These are phyloP conservation scores for Fragaria vesca DNA, from an alignment of 306 rosid species.

Conservation along the genomic window DNA sequence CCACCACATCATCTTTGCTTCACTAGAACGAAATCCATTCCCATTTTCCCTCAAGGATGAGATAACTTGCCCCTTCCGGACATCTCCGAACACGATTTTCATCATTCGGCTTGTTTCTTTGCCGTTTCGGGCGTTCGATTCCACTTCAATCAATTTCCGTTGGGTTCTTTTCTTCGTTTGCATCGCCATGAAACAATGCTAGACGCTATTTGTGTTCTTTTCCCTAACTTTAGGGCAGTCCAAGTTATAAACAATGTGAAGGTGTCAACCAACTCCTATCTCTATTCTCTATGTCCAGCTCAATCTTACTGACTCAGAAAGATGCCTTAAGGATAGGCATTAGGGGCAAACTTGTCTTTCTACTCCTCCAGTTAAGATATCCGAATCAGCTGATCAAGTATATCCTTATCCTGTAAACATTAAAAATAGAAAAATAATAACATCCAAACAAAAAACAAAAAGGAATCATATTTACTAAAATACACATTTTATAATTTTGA, in stretches of 20 bases:
- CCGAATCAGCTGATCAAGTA: conserved; percentile 1
- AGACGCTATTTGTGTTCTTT: background rate
- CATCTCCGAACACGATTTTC: background rate
- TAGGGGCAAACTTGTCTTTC: background rate
- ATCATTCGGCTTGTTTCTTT: background rate
- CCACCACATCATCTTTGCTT: background rate
- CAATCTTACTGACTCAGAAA: background rate
- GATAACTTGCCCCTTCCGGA: background rate
- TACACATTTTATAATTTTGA: background rate
- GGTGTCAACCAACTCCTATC: background rate
- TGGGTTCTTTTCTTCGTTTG: background rate
- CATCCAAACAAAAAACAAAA: background rate
- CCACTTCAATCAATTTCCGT: background rate
- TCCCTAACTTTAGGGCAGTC: background rate
- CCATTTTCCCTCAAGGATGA: background rate
- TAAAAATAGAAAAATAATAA: background rate
- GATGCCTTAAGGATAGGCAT: background rate
- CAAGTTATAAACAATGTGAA: background rate
- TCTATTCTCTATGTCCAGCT: conserved; percentile 8
- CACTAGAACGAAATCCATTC: background rate
- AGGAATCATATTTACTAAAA: background rate
- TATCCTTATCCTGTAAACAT: conserved; percentile 9
- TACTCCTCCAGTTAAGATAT: background rate
- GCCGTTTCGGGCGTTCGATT: background rate
- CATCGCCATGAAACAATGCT: background rate